A percentile compares a stretch with the other conserved stretches of the same genome.
phyloP scores from a whole-genome alignment of 768 basidiomycete genomes.

The Trametes punicea region DNA sequence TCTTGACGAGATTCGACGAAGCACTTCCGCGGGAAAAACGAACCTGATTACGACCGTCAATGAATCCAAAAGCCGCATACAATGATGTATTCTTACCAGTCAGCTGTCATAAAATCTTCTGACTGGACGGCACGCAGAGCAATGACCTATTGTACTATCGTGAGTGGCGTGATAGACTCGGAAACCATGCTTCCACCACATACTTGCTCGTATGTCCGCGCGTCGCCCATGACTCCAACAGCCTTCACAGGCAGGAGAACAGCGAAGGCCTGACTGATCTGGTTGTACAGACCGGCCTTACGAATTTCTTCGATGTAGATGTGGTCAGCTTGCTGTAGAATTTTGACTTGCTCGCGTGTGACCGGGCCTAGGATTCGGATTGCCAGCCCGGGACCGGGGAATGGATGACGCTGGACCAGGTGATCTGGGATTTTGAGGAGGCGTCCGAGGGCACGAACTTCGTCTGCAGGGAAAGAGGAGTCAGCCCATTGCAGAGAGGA shows the following conservation, averaged over 20 bases:
- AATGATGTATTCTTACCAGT: slow-evolving; percentile 60
- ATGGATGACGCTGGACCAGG: slow-evolving; percentile 94
- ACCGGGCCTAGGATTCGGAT: slow-evolving; percentile 98
- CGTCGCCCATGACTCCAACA: slow-evolving; percentile 97
- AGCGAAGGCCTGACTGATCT: slow-evolving; percentile 95
- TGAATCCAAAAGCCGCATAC: not conserved
- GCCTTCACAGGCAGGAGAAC: slow-evolving; percentile 94
- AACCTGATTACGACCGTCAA: slow-evolving; percentile 50
- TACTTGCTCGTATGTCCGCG: slow-evolving; percentile 92
- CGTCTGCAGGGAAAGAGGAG: slow-evolving; percentile 53
- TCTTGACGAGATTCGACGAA: slow-evolving; percentile 89
- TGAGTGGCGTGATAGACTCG: not conserved
- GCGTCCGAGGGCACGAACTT: slow-evolving; percentile 90
- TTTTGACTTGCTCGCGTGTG: slow-evolving; percentile 87
- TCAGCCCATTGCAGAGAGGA: not conserved
- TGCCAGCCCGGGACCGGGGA: slow-evolving; percentile 97
- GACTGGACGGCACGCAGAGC: slow-evolving; percentile 92
- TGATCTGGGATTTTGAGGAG: slow-evolving; percentile 88
- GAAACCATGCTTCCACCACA: slow-evolving; percentile 21
- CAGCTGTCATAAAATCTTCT: slow-evolving; percentile 99
- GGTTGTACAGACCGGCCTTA: slow-evolving; percentile 85
- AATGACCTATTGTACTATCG: slow-evolving; percentile 57
- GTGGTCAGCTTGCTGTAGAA: slow-evolving; percentile 85
- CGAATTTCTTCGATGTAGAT: slow-evolving; percentile 99
- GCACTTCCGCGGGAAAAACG: slow-evolving; percentile 88